Evolutionary conservation across 495 filamentous ascomycete species (phyloP), one percentile per base, ranked within the genome.

Genomic region (Polyplosphaeria fusca): DNA sequence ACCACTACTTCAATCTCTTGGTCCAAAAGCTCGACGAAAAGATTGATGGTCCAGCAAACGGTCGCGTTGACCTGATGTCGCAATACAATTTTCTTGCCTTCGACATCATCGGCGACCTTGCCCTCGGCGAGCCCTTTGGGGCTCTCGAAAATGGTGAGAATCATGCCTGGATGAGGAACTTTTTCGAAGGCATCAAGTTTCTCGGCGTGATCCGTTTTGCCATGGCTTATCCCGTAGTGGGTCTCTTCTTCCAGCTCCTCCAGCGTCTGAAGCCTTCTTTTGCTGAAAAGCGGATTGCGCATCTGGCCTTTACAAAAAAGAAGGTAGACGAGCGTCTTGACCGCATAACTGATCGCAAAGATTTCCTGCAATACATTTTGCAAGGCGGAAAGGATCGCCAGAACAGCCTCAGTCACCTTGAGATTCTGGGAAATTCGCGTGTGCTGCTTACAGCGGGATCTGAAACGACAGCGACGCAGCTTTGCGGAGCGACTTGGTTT

Each of bases 401-500:
- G 5, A 46, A 5, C 7, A 19, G 23, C 18, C 40, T 55, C n/a
- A 38, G 9, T 11, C 41, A 19, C 52, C 2, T 11, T 5, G 41
- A 55, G 27, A 55, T 47, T 13, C 35, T 20, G 41, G 27, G 35
- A 25, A 46, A 11, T 7, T 14, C 18, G 28, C 58, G 62, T 20
- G 24, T 52, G 0, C 24, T 69, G 0, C 68, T 68, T 47, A 55
- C 68, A 5, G 68, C 68, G 11, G 67, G 68, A 2, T 24, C n/a
- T 24, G 58, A 61, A 16, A 58, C 52, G 18, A 28, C 45, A 9
- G 39, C 53, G 1, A 49, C 53, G 3, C 77, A 80, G 9, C 64
- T 86, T 27, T 69, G 80, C 1, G 78, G 79, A 5, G 70, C 74
- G 0, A 62, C 86, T 26, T 86, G 80, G 74, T 85, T 86, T 62